These are phyloP conservation scores for Cystofilobasidium macerans DNA, from an alignment of 768 basidiomycete genomes.

Conservation along the genomic window DNA sequence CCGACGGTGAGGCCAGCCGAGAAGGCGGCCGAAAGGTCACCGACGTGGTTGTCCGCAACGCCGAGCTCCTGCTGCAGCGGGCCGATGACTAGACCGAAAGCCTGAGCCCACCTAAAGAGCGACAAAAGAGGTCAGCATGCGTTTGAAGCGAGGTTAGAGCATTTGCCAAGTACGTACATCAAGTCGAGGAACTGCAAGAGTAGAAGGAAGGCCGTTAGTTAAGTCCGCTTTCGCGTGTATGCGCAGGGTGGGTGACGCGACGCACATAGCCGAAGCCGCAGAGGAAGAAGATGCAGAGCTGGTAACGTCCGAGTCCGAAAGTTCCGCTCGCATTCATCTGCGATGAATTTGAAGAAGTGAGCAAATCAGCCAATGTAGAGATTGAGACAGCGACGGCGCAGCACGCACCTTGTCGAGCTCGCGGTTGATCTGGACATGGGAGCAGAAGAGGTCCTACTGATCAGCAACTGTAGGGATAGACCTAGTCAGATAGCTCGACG, in stretches of 20 bases:
- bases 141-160: too few relatives aligned
- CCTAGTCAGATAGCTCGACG: neutral
- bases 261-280: constrained; percentile 34
- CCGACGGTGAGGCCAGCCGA: constrained; percentile 34
- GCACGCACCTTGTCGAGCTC: constrained; percentile 6
- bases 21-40: constrained; percentile 35
- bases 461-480: neutral
- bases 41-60: constrained; percentile 29
- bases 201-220: too few relatives aligned
- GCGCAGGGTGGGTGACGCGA: too few relatives aligned
- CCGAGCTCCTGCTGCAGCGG: constrained; percentile 35
- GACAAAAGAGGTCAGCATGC: neutral
- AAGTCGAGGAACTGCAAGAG: constrained; percentile 40
- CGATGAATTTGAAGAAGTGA: too few relatives aligned
- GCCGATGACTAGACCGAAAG: constrained; percentile 34
- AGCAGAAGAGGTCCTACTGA: neutral
- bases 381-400: neutral
- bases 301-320: constrained; percentile 35
- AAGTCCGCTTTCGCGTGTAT: too few relatives aligned
- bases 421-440: constrained; percentile 17
- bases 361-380: neutral
- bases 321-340: constrained; percentile 15
- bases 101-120: too few relatives aligned
- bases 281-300: constrained; percentile 38
- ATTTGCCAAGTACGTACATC: neutral